Conservation (phyloP, 768 basidiomycete species). For the Rhodotorula diobovata region DNA sequence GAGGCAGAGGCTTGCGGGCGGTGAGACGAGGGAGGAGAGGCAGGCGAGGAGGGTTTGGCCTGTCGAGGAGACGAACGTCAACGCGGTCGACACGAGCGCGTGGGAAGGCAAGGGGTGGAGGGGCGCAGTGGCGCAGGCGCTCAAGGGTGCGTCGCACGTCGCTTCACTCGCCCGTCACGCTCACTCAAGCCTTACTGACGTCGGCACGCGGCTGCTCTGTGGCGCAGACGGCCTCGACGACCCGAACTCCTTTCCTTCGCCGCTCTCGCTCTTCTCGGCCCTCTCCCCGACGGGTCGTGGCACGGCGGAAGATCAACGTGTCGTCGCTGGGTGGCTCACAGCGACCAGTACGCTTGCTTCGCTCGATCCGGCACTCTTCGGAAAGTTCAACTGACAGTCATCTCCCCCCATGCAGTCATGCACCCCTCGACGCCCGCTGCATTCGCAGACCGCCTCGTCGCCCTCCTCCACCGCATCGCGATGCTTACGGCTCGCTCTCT, state of each 20-base stretch:
- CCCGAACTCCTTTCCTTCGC: not conserved
- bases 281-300: not conserved
- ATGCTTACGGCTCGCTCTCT: not conserved
- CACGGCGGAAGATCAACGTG: not conserved
- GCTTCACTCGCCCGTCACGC: too few relatives aligned
- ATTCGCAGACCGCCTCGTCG: not conserved
- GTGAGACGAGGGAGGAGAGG: slow-evolving; percentile 5
- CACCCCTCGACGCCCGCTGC: not conserved
- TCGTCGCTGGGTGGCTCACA: slow-evolving; percentile 1
- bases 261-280: not conserved
- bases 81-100: not conserved
- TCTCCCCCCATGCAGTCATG: not conserved
- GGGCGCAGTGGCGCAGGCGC: not conserved
- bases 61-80: not conserved
- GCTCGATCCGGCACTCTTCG: not conserved
- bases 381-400: not conserved
- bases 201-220: too few relatives aligned
- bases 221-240: not conserved
- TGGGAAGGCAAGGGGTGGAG: slow-evolving; percentile 15
- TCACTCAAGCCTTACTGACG: not conserved
- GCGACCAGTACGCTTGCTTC: not conserved
- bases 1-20: not conserved
- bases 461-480: slow-evolving; percentile 6
- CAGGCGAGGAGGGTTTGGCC: slow-evolving; percentile 10
- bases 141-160: slow-evolving; percentile 8